A percentile compares a stretch with the other conserved stretches of the same genome.
Evolutionary conservation across 2,329 filamentous ascomycete genomes (phyloP).

Genomic region (Aschersonia sp.): DNA sequence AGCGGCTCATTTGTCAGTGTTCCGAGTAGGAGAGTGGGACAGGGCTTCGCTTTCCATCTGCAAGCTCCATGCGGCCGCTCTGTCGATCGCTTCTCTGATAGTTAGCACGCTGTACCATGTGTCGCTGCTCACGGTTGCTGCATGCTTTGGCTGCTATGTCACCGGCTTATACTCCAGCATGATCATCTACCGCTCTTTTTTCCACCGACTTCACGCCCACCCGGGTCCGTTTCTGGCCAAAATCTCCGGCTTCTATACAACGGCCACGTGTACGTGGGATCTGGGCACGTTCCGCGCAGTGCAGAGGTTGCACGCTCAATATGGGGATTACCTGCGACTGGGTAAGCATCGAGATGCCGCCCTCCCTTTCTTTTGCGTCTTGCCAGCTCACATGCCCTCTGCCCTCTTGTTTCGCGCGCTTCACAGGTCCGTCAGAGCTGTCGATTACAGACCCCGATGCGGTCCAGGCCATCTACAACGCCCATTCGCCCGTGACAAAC

Average conservation of each 20-base stretch:
- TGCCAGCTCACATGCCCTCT: not conserved
- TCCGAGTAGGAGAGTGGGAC: slow-evolving; percentile 1
- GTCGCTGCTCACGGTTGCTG: not conserved
- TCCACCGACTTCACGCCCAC: slow-evolving; percentile 1
- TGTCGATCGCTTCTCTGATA: not conserved
- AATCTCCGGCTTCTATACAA: slow-evolving; percentile 2
- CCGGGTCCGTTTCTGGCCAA: slow-evolving; percentile 1
- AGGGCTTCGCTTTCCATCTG: not conserved
- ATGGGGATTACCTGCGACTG: slow-evolving; percentile 2
- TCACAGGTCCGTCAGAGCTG: not conserved
- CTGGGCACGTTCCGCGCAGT: not conserved
- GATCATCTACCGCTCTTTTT: slow-evolving; percentile 1
- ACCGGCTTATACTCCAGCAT: not conserved
- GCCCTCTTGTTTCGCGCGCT: not conserved
- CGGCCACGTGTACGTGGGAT: not conserved
- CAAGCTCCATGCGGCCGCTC: not conserved
- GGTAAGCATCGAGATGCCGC: not conserved
- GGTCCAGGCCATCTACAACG: not conserved
- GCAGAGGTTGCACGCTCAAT: slow-evolving; percentile 1
- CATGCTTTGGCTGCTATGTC: not conserved
- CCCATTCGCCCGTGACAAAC: not conserved
- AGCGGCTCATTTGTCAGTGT: not conserved
- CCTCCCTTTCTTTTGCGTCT: not conserved
- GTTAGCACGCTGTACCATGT: not conserved
- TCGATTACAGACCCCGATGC: slow-evolving; percentile 1